These are phyloP conservation scores for Garcia nutans DNA, from an alignment of 345 rosid species.

Conservation along the genomic window DNA sequence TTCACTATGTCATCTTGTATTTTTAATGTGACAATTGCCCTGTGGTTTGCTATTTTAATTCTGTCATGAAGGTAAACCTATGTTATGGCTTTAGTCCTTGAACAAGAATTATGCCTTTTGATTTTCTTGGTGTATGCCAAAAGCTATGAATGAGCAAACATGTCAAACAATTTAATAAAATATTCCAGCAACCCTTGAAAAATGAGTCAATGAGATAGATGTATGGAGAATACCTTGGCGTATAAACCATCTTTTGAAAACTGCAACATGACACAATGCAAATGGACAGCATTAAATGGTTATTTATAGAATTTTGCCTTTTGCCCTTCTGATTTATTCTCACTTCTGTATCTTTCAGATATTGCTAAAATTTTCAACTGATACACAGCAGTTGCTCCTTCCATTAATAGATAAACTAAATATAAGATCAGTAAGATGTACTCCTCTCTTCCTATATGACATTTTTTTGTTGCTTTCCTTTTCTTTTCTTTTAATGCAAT, in stretches of 20 bases:
- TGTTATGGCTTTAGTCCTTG: not conserved
- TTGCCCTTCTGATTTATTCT: slow-evolving; percentile 14
- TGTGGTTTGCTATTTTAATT: not conserved
- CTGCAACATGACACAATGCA: no score
- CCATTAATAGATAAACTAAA: slow-evolving; percentile 50
- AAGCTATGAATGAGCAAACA: not conserved
- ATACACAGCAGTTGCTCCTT: slow-evolving; percentile 47
- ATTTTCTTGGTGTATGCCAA: not conserved
- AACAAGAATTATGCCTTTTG: not conserved
- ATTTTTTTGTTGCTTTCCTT: not conserved
- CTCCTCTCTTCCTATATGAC: slow-evolving; percentile 8
- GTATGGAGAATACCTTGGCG: not conserved
- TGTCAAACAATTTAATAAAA: slow-evolving; percentile 2
- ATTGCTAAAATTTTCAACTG: slow-evolving; percentile 47
- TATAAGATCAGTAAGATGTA: slow-evolving; percentile 45
- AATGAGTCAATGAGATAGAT: not conserved
- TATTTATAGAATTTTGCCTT: not conserved
- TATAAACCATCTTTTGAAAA: not conserved
- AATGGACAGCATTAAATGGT: not conserved
- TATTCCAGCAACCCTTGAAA: not conserved
- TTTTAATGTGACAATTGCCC: not conserved
- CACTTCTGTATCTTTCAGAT: slow-evolving; percentile 53
- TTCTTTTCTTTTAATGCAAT: not conserved
- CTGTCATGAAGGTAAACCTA: not conserved
- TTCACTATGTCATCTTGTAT: not conserved